Evolutionary conservation across 306 rosid species (phyloP).

Genomic region (Argentina anserina): DNA sequence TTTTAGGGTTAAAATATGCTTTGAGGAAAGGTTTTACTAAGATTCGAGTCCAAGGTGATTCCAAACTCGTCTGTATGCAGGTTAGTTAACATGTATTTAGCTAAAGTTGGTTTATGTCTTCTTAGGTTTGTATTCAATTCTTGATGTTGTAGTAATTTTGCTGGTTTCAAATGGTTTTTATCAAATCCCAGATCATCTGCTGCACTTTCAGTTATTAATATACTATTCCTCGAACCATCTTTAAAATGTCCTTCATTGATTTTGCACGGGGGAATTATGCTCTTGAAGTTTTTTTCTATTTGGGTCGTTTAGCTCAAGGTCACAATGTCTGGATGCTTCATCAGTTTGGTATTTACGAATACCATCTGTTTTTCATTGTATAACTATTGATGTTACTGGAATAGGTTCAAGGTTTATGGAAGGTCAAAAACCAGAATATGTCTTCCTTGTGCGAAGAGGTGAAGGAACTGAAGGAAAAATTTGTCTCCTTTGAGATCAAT

Average conservation of each 20-base stretch:
- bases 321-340: not conserved
- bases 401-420: conserved; percentile 91
- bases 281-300: not conserved
- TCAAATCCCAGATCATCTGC: not conserved
- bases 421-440: conserved; percentile 61
- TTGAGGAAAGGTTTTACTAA: conserved; percentile 67
- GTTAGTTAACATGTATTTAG: conserved; percentile 35
- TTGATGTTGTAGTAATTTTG: not conserved
- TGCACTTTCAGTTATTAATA: not conserved
- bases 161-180: not conserved
- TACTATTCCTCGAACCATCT: not conserved
- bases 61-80: conserved; percentile 97
- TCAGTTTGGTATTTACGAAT: not conserved
- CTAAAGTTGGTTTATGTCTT: not conserved
- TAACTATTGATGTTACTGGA: conserved; percentile 25
- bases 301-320: not conserved
- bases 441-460: conserved; percentile 56
- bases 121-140: not conserved
- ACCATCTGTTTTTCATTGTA: conserved; percentile 19
- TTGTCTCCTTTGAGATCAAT: conserved; percentile 64
- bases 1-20: conserved; percentile 84
- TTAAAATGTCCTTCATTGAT: not conserved
- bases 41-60: conserved; percentile 71
- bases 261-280: not conserved
- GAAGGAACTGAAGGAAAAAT: conserved; percentile 60